Percentiles rank a stretch among this genome's conserved stretches.
Evolutionary conservation across 140 eudicot genomes (phyloP).

Genomic region (Senecio squalidus): DNA sequence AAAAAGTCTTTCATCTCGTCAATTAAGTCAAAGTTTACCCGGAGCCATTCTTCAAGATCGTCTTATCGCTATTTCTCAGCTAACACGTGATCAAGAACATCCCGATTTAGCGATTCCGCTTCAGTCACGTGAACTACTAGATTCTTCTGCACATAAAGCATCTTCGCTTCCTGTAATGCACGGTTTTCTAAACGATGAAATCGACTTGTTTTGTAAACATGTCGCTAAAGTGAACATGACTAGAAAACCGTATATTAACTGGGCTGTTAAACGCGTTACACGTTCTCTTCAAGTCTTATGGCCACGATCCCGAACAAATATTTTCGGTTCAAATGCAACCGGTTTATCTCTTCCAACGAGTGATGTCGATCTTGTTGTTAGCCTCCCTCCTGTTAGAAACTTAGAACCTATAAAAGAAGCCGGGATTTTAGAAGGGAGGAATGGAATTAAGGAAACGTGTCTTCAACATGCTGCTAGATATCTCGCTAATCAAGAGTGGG

Average conservation of each 20-base stretch:
- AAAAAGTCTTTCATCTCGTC: constrained; percentile 73
- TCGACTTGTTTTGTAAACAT: constrained; percentile 76
- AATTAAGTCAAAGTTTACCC: constrained; percentile 62
- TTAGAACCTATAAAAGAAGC: constrained; percentile 99
- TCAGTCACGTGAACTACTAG: constrained; percentile 61
- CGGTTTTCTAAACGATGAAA: constrained; percentile 67
- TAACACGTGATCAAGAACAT: constrained; percentile 91
- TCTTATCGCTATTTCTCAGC: constrained; percentile 76
- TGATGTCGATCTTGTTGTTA: constrained; percentile 93
- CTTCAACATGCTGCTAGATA: constrained; percentile 97
- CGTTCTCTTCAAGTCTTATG: constrained; percentile 94
- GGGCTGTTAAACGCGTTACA: constrained; percentile 95
- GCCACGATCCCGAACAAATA: constrained; percentile 92
- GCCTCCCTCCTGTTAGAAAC: constrained; percentile 94
- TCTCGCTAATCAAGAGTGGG: constrained; percentile 98
- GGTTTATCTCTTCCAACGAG: constrained; percentile 93
- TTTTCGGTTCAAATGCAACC: constrained; percentile 91
- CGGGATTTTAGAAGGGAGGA: constrained; percentile 94
- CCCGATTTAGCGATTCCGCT: constrained; percentile 90
- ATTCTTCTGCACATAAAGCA: constrained; percentile 38
- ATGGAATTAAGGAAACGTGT: constrained; percentile 96
- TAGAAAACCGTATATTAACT: constrained; percentile 73
- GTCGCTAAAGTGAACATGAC: constrained; percentile 72
- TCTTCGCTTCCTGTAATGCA: constrained; percentile 67
- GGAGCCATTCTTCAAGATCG: constrained; percentile 85